Base-by-base conservation (phyloP, 148 eudicot genomes). In the Silene latifolia region DNA sequence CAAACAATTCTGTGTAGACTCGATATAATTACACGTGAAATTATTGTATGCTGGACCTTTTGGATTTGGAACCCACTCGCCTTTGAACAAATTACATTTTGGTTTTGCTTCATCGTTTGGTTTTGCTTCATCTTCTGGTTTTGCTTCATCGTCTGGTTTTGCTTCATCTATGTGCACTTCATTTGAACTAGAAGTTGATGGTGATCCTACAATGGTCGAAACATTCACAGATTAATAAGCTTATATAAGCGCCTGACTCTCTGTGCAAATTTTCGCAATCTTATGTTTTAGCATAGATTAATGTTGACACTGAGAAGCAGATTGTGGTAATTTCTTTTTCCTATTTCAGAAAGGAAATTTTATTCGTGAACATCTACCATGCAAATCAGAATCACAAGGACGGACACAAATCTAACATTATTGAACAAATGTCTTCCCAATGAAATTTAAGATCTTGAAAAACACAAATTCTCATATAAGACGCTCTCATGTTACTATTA, bases 1-100 rank as follows among this genome's bases (percentile, higher is more conserved):
- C 83, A 89, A 78, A 73, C 99, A 95, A 46, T 92, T 89, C 65
- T 95, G 99, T 83, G 82, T 94, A 57, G 18, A 63, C 74, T 90
- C 94, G 9, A 92, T 90, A 8, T 80, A 42, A 42, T 32, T 72
- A 78, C 99, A 92, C 53, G 78, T 92, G 17, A 64, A 19, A 70
- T 87, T 92, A 18, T 85, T 83, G 86, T 95, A 95, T 10, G 58
- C 57, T 44, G 97, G 92, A 27, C 89, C 91, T 1, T 67, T 62
- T 21, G 84, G 77, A 67, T 89, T 81, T 4, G 72, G 86, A 44
- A 92, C 67, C 98, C 98, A 95, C 2, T 90, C 83, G 65, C 97
- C 98, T 18, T 64, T 72, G 63, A 89, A 92, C 54, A 95, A 65
- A 72, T 95, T 89, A 72, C 97, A 95, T 81, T 83, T 80, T 75